A percentile compares a stretch with the other conserved stretches of the same genome.
Evolutionary conservation across 2,329 filamentous ascomycete species (phyloP).

Genomic region (Incumbomyces lentus): DNA sequence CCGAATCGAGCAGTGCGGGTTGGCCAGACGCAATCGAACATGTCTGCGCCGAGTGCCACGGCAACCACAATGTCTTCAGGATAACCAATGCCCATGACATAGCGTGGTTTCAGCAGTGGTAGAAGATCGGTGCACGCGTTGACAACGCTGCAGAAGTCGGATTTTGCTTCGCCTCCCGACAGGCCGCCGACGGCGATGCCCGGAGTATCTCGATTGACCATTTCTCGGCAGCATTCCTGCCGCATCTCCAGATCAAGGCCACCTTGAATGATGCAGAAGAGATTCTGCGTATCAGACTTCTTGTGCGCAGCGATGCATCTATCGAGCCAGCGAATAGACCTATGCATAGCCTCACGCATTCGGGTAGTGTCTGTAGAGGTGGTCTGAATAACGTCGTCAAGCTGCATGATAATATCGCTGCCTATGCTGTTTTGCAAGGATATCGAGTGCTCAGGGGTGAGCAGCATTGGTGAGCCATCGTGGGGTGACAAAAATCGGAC

Average conservation of each 20-base stretch:
- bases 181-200: constrained; percentile 94
- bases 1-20: constrained; percentile 92
- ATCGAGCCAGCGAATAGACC: constrained; percentile 91
- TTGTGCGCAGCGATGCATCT: constrained; percentile 84
- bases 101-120: constrained; percentile 86
- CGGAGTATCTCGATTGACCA: constrained; percentile 83
- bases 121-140: constrained; percentile 73
- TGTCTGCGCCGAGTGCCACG: constrained; percentile 87
- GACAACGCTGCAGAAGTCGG: constrained; percentile 84
- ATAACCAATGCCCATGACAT: constrained; percentile 97
- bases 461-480: constrained; percentile 87
- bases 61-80: constrained; percentile 92
- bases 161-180: constrained; percentile 89
- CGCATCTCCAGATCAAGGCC: constrained; percentile 83
- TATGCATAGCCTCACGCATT: constrained; percentile 90
- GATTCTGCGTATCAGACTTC: constrained; percentile 72
- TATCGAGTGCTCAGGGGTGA: constrained; percentile 96
- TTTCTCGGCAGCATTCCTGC: constrained; percentile 69
- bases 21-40: constrained; percentile 99
- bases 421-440: constrained; percentile 93
- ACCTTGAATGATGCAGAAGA: constrained; percentile 98
- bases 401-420: constrained; percentile 98
- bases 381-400: constrained; percentile 94
- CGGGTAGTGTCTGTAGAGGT: constrained; percentile 80
- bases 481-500: constrained; percentile 94